Conservation (phyloP, 1,284 basidiomycete genomes). For the Ceratobasidium sp. region DNA sequence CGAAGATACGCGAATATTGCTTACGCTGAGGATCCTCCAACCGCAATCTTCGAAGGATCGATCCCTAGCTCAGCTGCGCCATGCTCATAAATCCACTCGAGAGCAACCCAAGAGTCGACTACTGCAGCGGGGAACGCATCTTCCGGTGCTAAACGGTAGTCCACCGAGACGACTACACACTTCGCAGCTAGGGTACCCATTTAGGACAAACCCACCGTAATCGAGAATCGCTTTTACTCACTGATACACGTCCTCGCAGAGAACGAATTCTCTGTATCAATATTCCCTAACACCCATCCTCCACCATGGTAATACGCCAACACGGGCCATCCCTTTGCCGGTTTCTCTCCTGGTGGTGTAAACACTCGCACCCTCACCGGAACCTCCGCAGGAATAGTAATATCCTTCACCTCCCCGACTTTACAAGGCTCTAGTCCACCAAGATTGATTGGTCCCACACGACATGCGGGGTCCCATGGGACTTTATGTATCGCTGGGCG, state of each 20-base stretch:
- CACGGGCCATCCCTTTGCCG: slow-evolving; percentile 41
- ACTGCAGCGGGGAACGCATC: slow-evolving; percentile 79
- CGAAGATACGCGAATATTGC: background rate
- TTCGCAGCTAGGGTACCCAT: background rate
- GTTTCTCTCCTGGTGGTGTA: slow-evolving; percentile 43
- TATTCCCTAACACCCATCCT: slow-evolving; percentile 47
- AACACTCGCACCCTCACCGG: slow-evolving; percentile 37
- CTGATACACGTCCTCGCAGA: slow-evolving; percentile 35
- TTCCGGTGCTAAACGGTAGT: slow-evolving; percentile 83
- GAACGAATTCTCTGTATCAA: slow-evolving; percentile 46
- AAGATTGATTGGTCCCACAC: slow-evolving; percentile 33
- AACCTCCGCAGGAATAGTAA: background rate
- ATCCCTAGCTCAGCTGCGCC: slow-evolving; percentile 60
- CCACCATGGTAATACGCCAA: slow-evolving; percentile 46
- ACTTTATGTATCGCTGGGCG: slow-evolving; percentile 34
- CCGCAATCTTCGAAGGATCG: slow-evolving; percentile 63
- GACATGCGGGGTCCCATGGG: slow-evolving; percentile 41
- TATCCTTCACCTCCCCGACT: slow-evolving; percentile 30
- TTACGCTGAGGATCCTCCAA: slow-evolving; percentile 79
- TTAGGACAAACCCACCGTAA: background rate
- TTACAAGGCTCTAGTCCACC: slow-evolving; percentile 37
- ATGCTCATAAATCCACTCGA: slow-evolving; percentile 71
- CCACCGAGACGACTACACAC: slow-evolving; percentile 70
- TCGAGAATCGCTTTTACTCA: background rate
- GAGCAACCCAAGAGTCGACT: slow-evolving; percentile 76